phyloP scores from a whole-genome alignment of 1,139 yeast genomes.

The Yamadazyma sp. region DNA sequence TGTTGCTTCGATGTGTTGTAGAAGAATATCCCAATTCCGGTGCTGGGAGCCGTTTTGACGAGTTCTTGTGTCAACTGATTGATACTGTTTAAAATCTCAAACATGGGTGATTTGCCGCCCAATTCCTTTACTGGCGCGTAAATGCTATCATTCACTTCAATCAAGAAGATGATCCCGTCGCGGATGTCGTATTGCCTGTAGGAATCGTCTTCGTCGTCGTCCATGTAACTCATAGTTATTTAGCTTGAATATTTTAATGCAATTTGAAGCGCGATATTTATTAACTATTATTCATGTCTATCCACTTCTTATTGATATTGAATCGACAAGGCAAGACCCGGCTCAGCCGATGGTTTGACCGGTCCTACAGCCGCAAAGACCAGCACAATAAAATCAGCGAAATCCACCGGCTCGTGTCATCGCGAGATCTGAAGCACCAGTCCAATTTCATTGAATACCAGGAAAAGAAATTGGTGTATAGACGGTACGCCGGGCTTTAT shows the following conservation, averaged over 20 bases:
- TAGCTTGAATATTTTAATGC: too few species aligned
- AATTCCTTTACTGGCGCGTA: constrained; percentile 35
- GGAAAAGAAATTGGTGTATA: constrained; percentile 72
- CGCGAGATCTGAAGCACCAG: constrained; percentile 82
- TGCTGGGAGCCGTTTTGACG: constrained; percentile 56
- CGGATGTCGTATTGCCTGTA: constrained; percentile 50
- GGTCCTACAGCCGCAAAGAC: constrained; percentile 38
- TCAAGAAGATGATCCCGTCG: constrained; percentile 63
- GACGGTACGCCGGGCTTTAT: constrained; percentile 90
- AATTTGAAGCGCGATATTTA: not conserved
- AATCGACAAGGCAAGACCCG: constrained; percentile 94
- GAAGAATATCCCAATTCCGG: constrained; percentile 68
- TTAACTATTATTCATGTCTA: constrained; percentile 50
- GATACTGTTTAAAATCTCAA: constrained; percentile 54
- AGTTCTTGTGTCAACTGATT: constrained; percentile 57
- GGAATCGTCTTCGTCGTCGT: constrained; percentile 16
- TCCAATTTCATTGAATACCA: constrained; percentile 79
- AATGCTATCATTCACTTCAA: constrained; percentile 58
- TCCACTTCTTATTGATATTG: constrained; percentile 76
- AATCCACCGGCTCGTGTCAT: constrained; percentile 77
- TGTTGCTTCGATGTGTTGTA: constrained; percentile 45
- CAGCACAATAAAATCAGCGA: constrained; percentile 59
- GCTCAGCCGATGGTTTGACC: constrained; percentile 74
- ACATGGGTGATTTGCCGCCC: constrained; percentile 41
- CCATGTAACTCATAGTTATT: constrained; percentile 6